Evolutionary conservation across 768 basidiomycete species (phyloP).

Genomic region (Suillus subalutaceus): DNA sequence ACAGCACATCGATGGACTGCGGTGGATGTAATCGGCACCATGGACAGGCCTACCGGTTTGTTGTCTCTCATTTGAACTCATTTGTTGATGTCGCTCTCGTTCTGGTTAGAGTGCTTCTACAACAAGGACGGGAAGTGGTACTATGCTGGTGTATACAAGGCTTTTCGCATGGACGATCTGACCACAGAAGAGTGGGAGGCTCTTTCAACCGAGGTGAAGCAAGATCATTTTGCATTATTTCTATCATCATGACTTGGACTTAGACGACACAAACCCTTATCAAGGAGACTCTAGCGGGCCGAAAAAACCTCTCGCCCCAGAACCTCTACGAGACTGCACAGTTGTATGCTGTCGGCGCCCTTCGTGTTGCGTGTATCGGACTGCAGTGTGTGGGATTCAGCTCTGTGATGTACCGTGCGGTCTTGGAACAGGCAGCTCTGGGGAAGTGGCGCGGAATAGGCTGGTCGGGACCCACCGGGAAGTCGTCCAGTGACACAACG

Average conservation of each 20-base stretch:
- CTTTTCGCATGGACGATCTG: conserved; percentile 66
- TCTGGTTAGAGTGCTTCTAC: conserved; percentile 70
- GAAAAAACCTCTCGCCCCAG: conserved; percentile 79
- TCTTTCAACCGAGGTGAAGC: conserved; percentile 61
- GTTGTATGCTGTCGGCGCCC: conserved; percentile 71
- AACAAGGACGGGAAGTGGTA: conserved; percentile 83
- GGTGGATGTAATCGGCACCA: conserved; percentile 62
- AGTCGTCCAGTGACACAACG: not conserved
- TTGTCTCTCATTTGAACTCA: not conserved
- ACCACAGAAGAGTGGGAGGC: conserved; percentile 70
- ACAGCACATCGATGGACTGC: conserved; percentile 76
- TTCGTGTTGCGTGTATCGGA: conserved; percentile 73
- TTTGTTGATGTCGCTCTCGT: conserved; percentile 5
- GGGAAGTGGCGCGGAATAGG: conserved; percentile 23
- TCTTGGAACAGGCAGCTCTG: conserved; percentile 62
- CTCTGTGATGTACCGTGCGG: conserved; percentile 59
- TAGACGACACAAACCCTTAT: conserved; percentile 69
- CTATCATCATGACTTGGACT: conserved; percentile 10
- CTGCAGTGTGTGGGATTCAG: conserved; percentile 81
- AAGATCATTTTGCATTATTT: conserved; percentile 11
- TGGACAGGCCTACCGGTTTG: conserved; percentile 67
- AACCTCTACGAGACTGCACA: conserved; percentile 76
- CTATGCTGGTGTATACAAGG: conserved; percentile 78
- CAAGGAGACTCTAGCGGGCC: conserved; percentile 69
- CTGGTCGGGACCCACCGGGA: not conserved